Conservation (phyloP, 2,329 filamentous ascomycete genomes). For the Penicillium expansum region DNA sequence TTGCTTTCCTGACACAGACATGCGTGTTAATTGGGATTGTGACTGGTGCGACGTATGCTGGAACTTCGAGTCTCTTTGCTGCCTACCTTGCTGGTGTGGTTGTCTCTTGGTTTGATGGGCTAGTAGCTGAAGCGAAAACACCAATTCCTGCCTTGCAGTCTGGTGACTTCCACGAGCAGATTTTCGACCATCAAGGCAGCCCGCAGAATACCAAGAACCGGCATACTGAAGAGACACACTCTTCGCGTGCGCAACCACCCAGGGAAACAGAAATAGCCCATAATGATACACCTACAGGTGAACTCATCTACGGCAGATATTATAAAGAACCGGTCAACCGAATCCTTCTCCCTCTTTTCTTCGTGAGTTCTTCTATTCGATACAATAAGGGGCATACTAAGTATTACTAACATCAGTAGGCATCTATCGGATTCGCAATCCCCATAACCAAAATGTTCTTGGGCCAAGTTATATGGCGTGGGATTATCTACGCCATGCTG, state of each 20-base stretch:
- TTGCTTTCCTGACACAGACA: slow-evolving; percentile 45
- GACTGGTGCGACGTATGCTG: slow-evolving; percentile 52
- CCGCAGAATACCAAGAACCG: background rate
- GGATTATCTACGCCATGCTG: slow-evolving; percentile 67
- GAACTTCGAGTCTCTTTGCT: slow-evolving; percentile 56
- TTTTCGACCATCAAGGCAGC: background rate
- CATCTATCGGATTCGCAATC: slow-evolving; percentile 72
- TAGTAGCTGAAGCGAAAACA: slow-evolving; percentile 8
- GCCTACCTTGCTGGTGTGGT: slow-evolving; percentile 56
- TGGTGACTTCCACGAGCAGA: background rate
- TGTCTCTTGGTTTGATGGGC: slow-evolving; percentile 51
- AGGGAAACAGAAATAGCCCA: background rate
- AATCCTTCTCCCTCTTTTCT: slow-evolving; percentile 70
- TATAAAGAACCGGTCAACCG: slow-evolving; percentile 47
- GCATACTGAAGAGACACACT: background rate
- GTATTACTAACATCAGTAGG: slow-evolving; percentile 24
- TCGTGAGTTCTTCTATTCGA: slow-evolving; percentile 48
- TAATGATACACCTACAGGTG: slow-evolving; percentile 20
- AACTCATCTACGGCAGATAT: slow-evolving; percentile 46
- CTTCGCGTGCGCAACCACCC: background rate
- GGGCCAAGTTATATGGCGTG: slow-evolving; percentile 65
- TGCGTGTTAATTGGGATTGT: slow-evolving; percentile 48
- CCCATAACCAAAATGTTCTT: slow-evolving; percentile 69
- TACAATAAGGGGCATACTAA: background rate
- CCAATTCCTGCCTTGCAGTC: background rate